Base-by-base conservation (phyloP, 78 protist genomes). In the Guillardia theta region DNA sequence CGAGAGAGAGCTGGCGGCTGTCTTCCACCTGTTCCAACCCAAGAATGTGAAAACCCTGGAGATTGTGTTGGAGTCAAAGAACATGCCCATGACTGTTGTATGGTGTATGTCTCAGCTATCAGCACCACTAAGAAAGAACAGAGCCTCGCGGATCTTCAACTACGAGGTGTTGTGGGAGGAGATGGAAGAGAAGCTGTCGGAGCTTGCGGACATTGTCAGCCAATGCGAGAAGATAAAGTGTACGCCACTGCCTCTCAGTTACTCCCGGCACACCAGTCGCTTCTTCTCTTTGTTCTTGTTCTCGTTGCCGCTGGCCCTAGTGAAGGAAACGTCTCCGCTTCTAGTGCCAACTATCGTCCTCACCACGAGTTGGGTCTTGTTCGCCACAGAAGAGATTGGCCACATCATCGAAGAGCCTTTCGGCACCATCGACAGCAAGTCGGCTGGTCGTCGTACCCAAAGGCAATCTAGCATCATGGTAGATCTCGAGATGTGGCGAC, bases 361-460 rank as follows among this genome's bases (percentile, higher is more conserved):
- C 6, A 6, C 27, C 6, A 70, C 45, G 10, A 24, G 83, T 4
- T 70, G 62, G 62, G 43, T 88, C 30, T 27, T 88, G 41, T 88
- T 46, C 58, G 93, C 93, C 0, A 88, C 62, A 39, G 93, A 88
- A 44, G 93, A 88, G 93, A 88, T 88, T 0, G 93, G 93, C 9
- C 93, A 48, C 70, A 24, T 88, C 36, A 88, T 88, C 93, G 93
- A 88, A 44, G 93, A 88, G 70, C 93, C 93, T 5, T 88, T 88
- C 93, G 43, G 64, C n/a, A 1, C n/a, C n/a, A n/a, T n/a, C n/a
- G n/a, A n/a, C n/a, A n/a, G n/a, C n/a, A n/a, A n/a, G n/a, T n/a
- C n/a, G n/a, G n/a, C n/a, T n/a, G n/a, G n/a, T n/a, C n/a, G n/a
- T n/a, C n/a, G n/a, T n/a, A n/a, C n/a, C n/a, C n/a, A n/a, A n/a